A percentile compares a stretch with the other conserved stretches of the same genome.
Conservation (phyloP, 441 rosid genomes). For the Populus hybrid region DNA sequence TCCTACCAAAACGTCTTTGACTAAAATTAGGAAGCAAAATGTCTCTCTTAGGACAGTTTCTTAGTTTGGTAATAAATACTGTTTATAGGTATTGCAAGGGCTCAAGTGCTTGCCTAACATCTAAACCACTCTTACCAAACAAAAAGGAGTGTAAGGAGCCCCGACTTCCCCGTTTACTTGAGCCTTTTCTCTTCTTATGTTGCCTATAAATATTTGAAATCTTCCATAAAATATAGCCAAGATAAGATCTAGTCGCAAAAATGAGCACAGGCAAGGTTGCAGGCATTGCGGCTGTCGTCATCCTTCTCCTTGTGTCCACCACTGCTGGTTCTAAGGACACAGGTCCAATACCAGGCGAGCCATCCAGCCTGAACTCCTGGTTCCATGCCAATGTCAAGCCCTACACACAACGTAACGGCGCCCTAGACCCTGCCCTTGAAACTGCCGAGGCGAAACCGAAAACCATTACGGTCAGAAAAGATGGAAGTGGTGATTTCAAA, state of each 20-base stretch:
- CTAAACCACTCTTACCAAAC: no score
- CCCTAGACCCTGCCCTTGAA: conserved; percentile 30
- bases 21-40: no score
- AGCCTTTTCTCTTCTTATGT: neutral
- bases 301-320: conserved; percentile 12
- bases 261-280: neutral
- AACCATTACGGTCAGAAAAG: conserved; percentile 33
- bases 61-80: no score
- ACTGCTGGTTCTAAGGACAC: conserved; percentile 8
- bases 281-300: no score
- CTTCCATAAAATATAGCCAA: neutral
- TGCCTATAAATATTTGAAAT: no score
- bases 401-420: neutral
- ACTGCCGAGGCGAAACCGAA: conserved; percentile 23
- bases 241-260: neutral
- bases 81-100: no score
- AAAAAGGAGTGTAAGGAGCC: neutral
- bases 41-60: no score
- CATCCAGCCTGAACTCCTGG: conserved; percentile 22
- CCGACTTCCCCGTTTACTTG: neutral
- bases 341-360: conserved; percentile 23
- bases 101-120: no score
- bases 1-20: no score
- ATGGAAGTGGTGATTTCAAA: conserved; percentile 39
- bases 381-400: conserved; percentile 28